Evolutionary conservation across 305 asterid species (phyloP).

Genomic region (Fraxinus latifolia): DNA sequence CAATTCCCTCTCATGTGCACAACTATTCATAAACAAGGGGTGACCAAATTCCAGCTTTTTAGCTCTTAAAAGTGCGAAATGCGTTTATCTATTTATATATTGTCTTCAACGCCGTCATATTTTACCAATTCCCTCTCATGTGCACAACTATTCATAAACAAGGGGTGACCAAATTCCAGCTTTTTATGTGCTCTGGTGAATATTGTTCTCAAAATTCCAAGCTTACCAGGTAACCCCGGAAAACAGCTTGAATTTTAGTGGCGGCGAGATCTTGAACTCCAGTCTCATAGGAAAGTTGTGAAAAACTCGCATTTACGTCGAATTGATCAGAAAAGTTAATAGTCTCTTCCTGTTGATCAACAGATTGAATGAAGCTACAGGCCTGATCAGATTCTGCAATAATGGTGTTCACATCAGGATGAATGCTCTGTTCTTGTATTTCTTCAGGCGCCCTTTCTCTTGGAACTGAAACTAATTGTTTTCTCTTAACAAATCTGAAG

Average conservation of each 20-base stretch:
- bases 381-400: conserved; percentile 12
- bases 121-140: no score
- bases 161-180: no score
- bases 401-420: conserved; percentile 19
- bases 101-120: no score
- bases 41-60: no score
- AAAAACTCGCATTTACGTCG: background rate
- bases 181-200: no score
- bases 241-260: conserved; percentile 70
- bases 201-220: background rate
- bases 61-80: no score
- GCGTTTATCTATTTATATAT: no score
- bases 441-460: conserved; percentile 28
- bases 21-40: no score
- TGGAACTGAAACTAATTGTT: conserved; percentile 36
- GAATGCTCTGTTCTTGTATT: conserved; percentile 26
- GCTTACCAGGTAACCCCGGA: conserved; percentile 75
- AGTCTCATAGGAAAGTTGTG: conserved; percentile 14
- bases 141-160: no score
- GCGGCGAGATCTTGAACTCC: conserved; percentile 45
- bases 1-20: no score
- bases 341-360: conserved; percentile 22
- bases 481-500: conserved; percentile 48
- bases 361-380: conserved; percentile 13
- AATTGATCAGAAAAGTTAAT: conserved; percentile 23